Conservation (phyloP, 768 basidiomycete genomes). For the Termitomyces sp. region DNA sequence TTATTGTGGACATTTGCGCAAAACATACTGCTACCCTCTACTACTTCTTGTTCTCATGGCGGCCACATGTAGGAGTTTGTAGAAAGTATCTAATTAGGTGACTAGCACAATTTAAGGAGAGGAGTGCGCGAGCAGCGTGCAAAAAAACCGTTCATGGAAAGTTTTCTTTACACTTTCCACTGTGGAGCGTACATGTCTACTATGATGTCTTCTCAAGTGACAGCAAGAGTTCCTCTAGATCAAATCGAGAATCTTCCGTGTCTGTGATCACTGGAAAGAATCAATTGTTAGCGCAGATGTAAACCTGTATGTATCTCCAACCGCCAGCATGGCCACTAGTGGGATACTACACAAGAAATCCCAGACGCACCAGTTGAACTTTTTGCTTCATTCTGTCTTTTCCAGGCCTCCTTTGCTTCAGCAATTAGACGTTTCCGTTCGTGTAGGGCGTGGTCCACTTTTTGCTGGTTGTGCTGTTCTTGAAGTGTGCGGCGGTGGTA, state of each 20-base stretch:
- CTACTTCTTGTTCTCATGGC: conserved; percentile 1
- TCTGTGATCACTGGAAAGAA: conserved; percentile 71
- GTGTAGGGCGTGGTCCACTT: conserved; percentile 67
- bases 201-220: conserved; percentile 68
- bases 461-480: conserved; percentile 69
- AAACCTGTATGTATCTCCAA: background rate
- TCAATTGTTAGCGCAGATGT: conserved; percentile 8
- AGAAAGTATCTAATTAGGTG: conserved; percentile 10
- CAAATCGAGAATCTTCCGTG: conserved; percentile 93
- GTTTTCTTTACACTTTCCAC: conserved; percentile 13
- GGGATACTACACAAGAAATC: background rate
- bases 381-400: conserved; percentile 63
- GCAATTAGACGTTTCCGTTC: conserved; percentile 71
- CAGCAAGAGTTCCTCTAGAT: conserved; percentile 84
- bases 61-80: conserved; percentile 1
- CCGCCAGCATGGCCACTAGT: conserved; percentile 2
- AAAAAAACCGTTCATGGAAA: conserved; percentile 8
- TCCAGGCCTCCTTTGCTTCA: conserved; percentile 89
- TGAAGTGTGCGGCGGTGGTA: conserved; percentile 89
- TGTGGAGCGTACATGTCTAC: conserved; percentile 29
- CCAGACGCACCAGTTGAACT: conserved; percentile 48
- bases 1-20: too few species aligned
- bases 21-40: conserved; percentile 1
- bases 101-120: conserved; percentile 10
- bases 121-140: conserved; percentile 5